Evolutionary conservation across 305 asterid species (phyloP), one percentile per base, ranked within the genome.

Genomic region (Fraxinus nigra): DNA sequence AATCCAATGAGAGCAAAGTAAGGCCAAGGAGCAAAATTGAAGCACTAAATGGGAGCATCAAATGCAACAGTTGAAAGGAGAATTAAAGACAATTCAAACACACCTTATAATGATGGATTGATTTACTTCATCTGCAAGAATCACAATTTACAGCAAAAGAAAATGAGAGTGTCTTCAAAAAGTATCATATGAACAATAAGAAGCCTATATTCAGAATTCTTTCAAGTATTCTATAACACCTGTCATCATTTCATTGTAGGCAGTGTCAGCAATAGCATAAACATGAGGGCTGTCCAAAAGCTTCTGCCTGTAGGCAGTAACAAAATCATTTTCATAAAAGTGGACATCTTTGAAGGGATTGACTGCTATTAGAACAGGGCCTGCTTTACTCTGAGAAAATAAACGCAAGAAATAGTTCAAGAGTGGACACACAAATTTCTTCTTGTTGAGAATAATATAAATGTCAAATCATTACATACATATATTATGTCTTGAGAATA

Each of bases 61-160:
- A 34, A 13, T 7, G 22, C 59, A 43, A 79, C 80, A 87, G 78
- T 63, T 82, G 79, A 59, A 70, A 67, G 43, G 56, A 51, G 72
- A 81, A 67, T 79, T 20, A 82, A n/a, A 75, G 56, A 80, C 33
- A 81, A 32, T 74, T 79, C 38, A 77, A 84, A 83, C 92, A 78
- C 72, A 96, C 99, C 99, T 96, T 89, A 94, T 93, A 70, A 96
- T 92, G 79, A 96, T 90, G 69, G 98, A 94, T 88, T 96, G 99
- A 72, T 93, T 89, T 85, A 78, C 77, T 80, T 88, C 89, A 84
- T 91, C 99, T 97, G 97, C 93, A 86, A 80, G 85, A 79, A 69
- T 72, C 79, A 72, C 43, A 72, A 85, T 67, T 72, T 78, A 78
- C 30, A 86, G 35, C 40, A 85, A 63, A 83, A 82, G 77, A 77